Conservation (phyloP, 2,329 filamentous ascomycete genomes). For the Colletotrichum tofieldiae region DNA sequence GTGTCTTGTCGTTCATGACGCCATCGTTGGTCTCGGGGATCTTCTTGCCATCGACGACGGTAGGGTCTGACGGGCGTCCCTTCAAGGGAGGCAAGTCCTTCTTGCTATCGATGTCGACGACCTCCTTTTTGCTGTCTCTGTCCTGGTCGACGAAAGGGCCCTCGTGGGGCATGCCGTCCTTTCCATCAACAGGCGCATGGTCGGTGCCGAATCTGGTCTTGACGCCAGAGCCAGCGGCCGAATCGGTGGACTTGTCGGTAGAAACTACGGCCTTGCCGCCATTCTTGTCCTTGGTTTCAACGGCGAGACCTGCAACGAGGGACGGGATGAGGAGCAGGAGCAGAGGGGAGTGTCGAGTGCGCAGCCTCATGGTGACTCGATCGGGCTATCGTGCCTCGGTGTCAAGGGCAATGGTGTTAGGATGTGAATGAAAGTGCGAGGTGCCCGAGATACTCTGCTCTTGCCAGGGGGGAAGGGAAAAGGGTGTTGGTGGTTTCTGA, state of each 20-base stretch:
- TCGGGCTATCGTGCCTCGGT: constrained; percentile 26
- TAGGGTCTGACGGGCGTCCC: constrained; percentile 67
- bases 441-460: constrained; percentile 24
- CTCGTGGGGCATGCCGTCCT: constrained; percentile 92
- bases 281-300: constrained; percentile 47
- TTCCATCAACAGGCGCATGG: constrained; percentile 91
- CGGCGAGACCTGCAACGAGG: constrained; percentile 60
- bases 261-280: constrained; percentile 48
- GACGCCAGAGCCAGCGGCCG: constrained; percentile 47
- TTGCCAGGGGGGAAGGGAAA: constrained; percentile 30
- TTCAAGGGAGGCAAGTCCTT: constrained; percentile 62
- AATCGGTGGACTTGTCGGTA: constrained; percentile 45
- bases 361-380: constrained; percentile 70
- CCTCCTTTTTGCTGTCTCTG: constrained; percentile 52
- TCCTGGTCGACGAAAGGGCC: constrained; percentile 79
- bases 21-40: constrained; percentile 80
- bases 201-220: constrained; percentile 68
- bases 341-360: constrained; percentile 67
- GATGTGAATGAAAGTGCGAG: constrained; percentile 16
- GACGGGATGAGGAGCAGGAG: constrained; percentile 74
- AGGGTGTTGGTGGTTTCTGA: constrained; percentile 32
- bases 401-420: constrained; percentile 11
- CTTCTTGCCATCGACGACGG: constrained; percentile 71
- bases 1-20: constrained; percentile 92
- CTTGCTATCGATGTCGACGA: constrained; percentile 52